Evolutionary conservation across 1,284 basidiomycete genomes (phyloP), one percentile per base, ranked within the genome.

Genomic region (Cutaneotrichosporon sp.): DNA sequence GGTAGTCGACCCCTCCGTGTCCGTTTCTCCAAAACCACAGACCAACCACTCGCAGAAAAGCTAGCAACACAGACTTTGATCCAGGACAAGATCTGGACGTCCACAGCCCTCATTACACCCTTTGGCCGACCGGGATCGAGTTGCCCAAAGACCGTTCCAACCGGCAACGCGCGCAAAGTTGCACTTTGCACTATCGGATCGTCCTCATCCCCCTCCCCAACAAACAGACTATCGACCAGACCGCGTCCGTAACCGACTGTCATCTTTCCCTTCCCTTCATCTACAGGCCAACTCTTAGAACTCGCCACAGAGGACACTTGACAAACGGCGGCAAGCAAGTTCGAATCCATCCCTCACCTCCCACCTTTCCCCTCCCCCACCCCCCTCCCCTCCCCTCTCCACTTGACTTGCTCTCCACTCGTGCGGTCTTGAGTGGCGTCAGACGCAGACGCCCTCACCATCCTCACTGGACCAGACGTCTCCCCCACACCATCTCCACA

Each of bases 21-120:
- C 30, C 51, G 14, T n/a, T 53, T 30, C 51, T n/a, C 18, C 51
- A 53, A 53, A 30, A 53, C 51, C 51, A n/a, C 26, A 34, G 31
- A 6, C 51, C 51, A 50, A 50, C 22, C 49, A 50, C 16, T 18
- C 8, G 18, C 42, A 30, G 49, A 26, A 50, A 53, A 31, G 31
- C 51, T 21, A 11, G 18, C 51, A 31, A 53, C 51, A 31, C 50
- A 52, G 31, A 30, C 51, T 53, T 53, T n/a, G 51, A 53, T 34
- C 51, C 51, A 53, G 51, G 31, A 18, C 26, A 13, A 9, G 14
- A n/a, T 46, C 42, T 6, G 18, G 18, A n/a, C 42, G 18, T 2
- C 42, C 42, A 46, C 42, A 16, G 13, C 38, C 16, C 38, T 40
- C 38, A 40, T 40, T 13, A 11, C 16, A 40, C 38, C 38, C 38